Base-by-base conservation (phyloP, 257 asterid genomes). In the Prunella vulgaris region DNA sequence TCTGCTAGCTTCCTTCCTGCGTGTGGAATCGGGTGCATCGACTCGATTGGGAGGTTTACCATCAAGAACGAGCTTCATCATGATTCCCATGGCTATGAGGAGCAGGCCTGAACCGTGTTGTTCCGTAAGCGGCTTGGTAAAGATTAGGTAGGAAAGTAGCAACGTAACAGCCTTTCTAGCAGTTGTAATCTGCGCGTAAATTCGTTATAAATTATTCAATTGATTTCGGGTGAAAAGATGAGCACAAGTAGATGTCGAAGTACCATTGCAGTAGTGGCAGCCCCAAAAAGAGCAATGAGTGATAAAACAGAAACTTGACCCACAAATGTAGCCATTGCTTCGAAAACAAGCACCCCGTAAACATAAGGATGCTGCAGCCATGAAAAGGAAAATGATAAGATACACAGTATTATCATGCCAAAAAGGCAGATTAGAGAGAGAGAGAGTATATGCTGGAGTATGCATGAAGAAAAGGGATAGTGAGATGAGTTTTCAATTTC, bases 261-360 rank as follows among this genome's bases (percentile, higher is more conserved):
- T 83, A 93, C 97, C 98, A 93, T 88, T 14, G 98, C 97, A 1
- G 98, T 90, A 69, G 94, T 85, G 74, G 98, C 98, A 0, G 98
- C 98, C 5, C 98, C 98, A 30, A 93, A 93, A 22, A 90, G 63
- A 1, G 96, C 98, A 32, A 93, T 85, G 66, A 93, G 96, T 72
- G 98, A 90, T 42, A 93, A 96, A 38, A 90, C 98, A 0, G 98
- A 93, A 32, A 90, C 95, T 83, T 93, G 97, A 7, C 98, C 97
- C 1, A 90, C 72, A 38, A 84, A 93, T 7, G 98, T 93, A 63
- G 97, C 98, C 85, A 91, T 87, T 66, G 98, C 97, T 83, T 93
- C 98, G 35, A 90, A 90, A 10, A 93, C 78, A 33, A 93, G 73
- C 59, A 93, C 98, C 10, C 96, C 98, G 35, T 93, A 93, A 27